These are phyloP conservation scores for Thelonectria olida DNA, from an alignment of 2,329 filamentous ascomycete genomes.

Conservation along the genomic window DNA sequence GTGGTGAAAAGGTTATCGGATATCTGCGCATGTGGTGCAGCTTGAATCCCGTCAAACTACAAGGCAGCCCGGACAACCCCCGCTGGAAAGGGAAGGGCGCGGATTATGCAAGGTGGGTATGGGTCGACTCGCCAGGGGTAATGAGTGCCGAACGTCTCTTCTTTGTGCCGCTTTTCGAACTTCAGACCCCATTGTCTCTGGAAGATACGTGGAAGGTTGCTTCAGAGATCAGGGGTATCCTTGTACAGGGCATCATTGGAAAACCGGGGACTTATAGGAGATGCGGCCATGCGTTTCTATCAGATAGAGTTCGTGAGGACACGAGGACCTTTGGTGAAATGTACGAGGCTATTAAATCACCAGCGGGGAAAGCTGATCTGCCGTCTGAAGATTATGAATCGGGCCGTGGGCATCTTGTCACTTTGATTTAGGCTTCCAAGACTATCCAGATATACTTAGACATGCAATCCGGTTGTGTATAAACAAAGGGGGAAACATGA, in stretches of 20 bases:
- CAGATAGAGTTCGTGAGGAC: not conserved
- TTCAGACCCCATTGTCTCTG: constrained; percentile 1
- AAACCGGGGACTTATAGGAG: constrained; percentile 2
- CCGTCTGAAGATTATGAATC: constrained; percentile 15
- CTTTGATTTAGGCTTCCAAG: too few species aligned
- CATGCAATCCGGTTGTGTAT: too few species aligned
- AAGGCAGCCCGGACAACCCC: not conserved
- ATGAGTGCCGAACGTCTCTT: constrained; percentile 7
- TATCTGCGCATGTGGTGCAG: constrained; percentile 7
- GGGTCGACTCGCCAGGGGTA: constrained; percentile 6
- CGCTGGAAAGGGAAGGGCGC: constrained; percentile 5
- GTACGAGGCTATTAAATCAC: constrained; percentile 3
- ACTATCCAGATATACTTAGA: too few species aligned
- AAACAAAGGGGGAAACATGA: too few species aligned
- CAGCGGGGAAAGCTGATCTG: not conserved
- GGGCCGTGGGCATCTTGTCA: constrained; percentile 13
- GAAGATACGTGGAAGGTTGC: constrained; percentile 10
- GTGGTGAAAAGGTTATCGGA: not conserved
- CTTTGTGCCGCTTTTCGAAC: constrained; percentile 18
- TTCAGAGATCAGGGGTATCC: constrained; percentile 11
- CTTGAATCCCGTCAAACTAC: constrained; percentile 12
- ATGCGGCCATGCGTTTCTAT: constrained; percentile 18
- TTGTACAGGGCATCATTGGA: constrained; percentile 6
- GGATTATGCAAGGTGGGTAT: not conserved
- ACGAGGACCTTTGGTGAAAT: constrained; percentile 5